Percentiles rank a stretch among this genome's conserved stretches.
Evolutionary conservation across 2,329 filamentous ascomycete species (phyloP).

Genomic region (Niveomyces coronatus): DNA sequence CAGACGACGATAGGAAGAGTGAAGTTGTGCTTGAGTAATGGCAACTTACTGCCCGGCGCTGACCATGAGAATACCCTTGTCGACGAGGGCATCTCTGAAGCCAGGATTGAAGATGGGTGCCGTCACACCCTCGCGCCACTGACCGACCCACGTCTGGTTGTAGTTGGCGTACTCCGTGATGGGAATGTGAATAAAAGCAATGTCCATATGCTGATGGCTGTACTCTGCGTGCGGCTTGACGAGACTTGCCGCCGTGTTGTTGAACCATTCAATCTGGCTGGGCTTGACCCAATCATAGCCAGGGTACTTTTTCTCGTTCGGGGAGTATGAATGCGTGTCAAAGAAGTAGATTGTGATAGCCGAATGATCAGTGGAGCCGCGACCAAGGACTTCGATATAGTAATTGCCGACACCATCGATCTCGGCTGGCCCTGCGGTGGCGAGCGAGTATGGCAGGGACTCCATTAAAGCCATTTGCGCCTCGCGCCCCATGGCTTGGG

Average conservation of each 20-base stretch:
- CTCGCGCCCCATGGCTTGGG: constrained; percentile 65
- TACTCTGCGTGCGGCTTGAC: constrained; percentile 75
- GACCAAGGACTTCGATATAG: constrained; percentile 78
- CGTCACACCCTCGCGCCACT: constrained; percentile 74
- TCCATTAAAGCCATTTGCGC: constrained; percentile 81
- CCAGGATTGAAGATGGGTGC: constrained; percentile 83
- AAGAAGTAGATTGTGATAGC: constrained; percentile 91
- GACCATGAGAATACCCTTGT: constrained; percentile 76
- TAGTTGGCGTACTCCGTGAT: constrained; percentile 72
- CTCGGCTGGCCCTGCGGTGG: constrained; percentile 69
- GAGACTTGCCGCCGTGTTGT: constrained; percentile 60
- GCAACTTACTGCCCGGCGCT: constrained; percentile 82
- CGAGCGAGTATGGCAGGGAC: constrained; percentile 79
- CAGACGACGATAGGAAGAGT: background rate
- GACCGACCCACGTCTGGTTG: constrained; percentile 50
- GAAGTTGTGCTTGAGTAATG: no score
- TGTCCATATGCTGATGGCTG: constrained; percentile 84
- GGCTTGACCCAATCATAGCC: constrained; percentile 98
- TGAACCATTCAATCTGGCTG: constrained; percentile 93
- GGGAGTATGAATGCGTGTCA: constrained; percentile 86
- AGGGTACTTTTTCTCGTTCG: constrained; percentile 76
- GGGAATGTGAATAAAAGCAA: constrained; percentile 96
- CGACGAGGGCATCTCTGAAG: constrained; percentile 83
- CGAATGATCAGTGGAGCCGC: constrained; percentile 69
- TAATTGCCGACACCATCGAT: constrained; percentile 94